Evolutionary conservation across 1,284 basidiomycete species (phyloP), one percentile per base, ranked within the genome.

Genomic region (Xerocomus minutiporus): DNA sequence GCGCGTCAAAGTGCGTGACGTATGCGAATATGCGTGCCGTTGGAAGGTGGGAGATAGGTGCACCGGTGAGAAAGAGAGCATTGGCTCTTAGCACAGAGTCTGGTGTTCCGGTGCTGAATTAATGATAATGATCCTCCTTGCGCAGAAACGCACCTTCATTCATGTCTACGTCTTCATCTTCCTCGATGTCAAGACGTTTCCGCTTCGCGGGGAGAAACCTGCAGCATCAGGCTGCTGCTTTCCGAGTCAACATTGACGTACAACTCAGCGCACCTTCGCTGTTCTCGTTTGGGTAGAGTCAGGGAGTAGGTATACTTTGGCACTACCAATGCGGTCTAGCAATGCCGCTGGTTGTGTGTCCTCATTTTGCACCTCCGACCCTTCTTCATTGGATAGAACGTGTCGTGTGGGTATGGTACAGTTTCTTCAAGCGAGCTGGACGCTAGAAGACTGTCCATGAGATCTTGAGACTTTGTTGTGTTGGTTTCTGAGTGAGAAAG

Each of bases 21-120:
- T 91, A 91, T 0, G 83, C 88, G 62, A 91, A 91, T 51, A 89
- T 75, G 48, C 82, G 77, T 5, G 78, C 73, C 5, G 88, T 90
- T 17, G 84, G 79, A 9, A 91, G 76, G 61, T 83, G 79, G 4
- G 82, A 75, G 52, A 90, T 85, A 4, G 87, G 85, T 12, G 77
- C 61, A n/a, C 88, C 89, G 7, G 73, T 75, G 23, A 91, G 63
- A 34, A 90, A 76, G 42, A 91, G 70, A 8, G 88, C 88, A 65
- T 90, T 91, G 11, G 74, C 61, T 59, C 88, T 77, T 48, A 78
- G 65, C 44, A 51, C 44, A 31, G 61, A 46, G 25, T 70, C 69
- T 70, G 39, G 50, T 49, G 20, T 8, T 17, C 12, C 23, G 1
- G 3, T 11, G 9, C 51, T 63, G 17, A 59, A 32, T 38, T n/a